phyloP scores from a whole-genome alignment of 1,284 basidiomycete species.

The Ceratobasidium sp. region DNA sequence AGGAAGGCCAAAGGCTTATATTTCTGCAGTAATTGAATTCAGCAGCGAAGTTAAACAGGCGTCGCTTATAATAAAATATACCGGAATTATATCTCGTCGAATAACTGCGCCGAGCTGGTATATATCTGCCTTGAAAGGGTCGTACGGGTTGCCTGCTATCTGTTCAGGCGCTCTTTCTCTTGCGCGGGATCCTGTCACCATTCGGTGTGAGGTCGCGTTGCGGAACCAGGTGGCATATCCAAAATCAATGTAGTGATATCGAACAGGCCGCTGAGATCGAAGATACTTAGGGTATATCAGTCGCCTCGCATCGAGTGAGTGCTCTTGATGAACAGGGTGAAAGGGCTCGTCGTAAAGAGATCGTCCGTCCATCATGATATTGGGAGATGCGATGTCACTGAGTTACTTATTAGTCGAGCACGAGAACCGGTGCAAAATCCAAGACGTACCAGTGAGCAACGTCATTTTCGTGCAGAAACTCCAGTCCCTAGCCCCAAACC shows the following conservation, averaged over 20 bases:
- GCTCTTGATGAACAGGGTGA: background rate
- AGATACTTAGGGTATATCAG: conserved; percentile 5
- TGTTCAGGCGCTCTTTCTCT: conserved; percentile 1
- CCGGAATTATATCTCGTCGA: background rate
- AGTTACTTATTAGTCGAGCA: background rate
- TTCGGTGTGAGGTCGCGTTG: background rate
- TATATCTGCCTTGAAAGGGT: conserved; percentile 4
- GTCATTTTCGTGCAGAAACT: conserved; percentile 4
- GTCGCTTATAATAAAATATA: background rate
- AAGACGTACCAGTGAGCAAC: conserved; percentile 1
- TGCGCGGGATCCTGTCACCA: background rate
- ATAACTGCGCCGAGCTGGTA: conserved; percentile 11
- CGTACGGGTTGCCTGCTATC: background rate
- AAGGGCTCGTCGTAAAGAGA: background rate
- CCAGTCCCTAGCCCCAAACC: conserved; percentile 10
- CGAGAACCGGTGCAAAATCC: background rate
- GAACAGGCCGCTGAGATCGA: background rate
- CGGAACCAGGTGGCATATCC: background rate
- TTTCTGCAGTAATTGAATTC: too few species aligned
- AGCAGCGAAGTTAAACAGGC: background rate
- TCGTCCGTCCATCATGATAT: background rate
- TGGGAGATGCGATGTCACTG: conserved; percentile 13
- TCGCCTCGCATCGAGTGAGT: background rate
- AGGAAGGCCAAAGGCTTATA: background rate
- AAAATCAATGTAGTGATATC: conserved; percentile 10